These are phyloP conservation scores for Pyracantha coccinea DNA, from an alignment of 331 rosid genomes.

Conservation along the genomic window DNA sequence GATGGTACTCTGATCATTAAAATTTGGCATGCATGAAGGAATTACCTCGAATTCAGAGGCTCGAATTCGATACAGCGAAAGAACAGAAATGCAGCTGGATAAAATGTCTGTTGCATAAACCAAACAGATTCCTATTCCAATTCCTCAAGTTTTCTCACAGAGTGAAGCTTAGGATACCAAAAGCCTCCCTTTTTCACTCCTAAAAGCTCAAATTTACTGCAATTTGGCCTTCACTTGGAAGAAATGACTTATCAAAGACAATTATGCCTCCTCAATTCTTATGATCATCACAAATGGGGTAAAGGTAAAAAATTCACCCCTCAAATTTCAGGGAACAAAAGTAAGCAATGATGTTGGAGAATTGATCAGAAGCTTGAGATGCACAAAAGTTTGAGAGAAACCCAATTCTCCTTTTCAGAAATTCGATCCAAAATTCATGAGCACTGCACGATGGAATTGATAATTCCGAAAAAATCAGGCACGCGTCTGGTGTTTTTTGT, in stretches of 20 bases:
- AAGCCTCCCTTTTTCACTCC: conserved; percentile 29
- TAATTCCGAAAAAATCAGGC: conserved; percentile 17
- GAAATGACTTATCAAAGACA: conserved; percentile 16
- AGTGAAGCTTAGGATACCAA: conserved; percentile 27
- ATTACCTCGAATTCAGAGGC: conserved; percentile 33
- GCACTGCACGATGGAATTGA: conserved; percentile 24
- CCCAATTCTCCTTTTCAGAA: conserved; percentile 19
- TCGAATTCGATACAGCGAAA: conserved; percentile 8
- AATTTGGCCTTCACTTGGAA: conserved; percentile 19
- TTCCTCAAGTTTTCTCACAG: conserved; percentile 25
- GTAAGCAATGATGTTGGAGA: not conserved
- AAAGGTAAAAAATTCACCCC: conserved; percentile 18
- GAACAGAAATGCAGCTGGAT: conserved; percentile 29
- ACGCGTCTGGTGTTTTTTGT: conserved; percentile 9
- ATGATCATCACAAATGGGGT: conserved; percentile 16
- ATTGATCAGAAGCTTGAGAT: conserved; percentile 26
- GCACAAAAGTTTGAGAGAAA: conserved; percentile 17
- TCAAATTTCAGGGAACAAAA: not conserved
- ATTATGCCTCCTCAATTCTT: not conserved
- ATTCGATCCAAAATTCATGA: conserved; percentile 20
- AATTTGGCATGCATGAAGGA: conserved; percentile 14
- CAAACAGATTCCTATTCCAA: conserved; percentile 31
- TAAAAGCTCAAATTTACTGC: conserved; percentile 15
- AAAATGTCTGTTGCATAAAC: conserved; percentile 15
- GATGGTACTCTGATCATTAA: not conserved